Percentiles rank a stretch among this genome's conserved stretches.
phyloP scores from a whole-genome alignment of 768 basidiomycete species.

The Amanita muscaria region DNA sequence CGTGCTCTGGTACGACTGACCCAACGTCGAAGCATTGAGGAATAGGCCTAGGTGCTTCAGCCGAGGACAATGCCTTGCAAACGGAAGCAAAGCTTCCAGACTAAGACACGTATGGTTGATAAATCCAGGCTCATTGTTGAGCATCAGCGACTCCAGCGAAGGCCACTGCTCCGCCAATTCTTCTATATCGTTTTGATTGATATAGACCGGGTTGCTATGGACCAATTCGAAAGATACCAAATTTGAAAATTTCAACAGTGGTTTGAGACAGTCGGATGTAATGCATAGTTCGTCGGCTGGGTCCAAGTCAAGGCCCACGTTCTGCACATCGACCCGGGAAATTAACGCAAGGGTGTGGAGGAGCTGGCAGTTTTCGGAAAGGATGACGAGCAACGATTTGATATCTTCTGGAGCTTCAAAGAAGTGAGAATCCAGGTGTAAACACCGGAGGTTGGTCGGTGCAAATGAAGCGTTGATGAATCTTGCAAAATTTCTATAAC shows the following conservation, averaged over 20 bases:
- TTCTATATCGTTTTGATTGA: conserved; percentile 36
- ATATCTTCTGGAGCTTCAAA: conserved; percentile 35
- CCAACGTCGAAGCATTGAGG: conserved; percentile 24
- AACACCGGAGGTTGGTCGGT: conserved; percentile 38
- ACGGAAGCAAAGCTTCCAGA: conserved; percentile 30
- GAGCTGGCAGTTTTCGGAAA: conserved; percentile 39
- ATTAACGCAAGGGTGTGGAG: conserved; percentile 38
- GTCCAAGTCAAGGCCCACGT: conserved; percentile 7
- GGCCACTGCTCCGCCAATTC: conserved; percentile 38
- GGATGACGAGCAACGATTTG: conserved; percentile 31
- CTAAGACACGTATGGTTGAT: conserved; percentile 24
- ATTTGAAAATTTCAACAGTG: conserved; percentile 25
- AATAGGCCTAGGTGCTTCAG: conserved; percentile 34
- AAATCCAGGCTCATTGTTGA: conserved; percentile 38
- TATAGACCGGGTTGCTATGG: conserved; percentile 29
- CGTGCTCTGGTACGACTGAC: conserved; percentile 14
- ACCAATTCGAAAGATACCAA: conserved; percentile 27
- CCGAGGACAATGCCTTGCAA: conserved; percentile 31
- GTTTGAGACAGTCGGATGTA: conserved; percentile 26
- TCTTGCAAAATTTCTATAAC: conserved; percentile 33
- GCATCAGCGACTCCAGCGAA: conserved; percentile 30
- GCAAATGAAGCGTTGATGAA: conserved; percentile 38
- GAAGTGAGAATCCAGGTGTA: conserved; percentile 42
- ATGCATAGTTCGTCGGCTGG: conserved; percentile 19
- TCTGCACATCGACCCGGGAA: conserved; percentile 18